phyloP scores from a whole-genome alignment of 2,329 filamentous ascomycete species.

The Endoconidiophora polonica region DNA sequence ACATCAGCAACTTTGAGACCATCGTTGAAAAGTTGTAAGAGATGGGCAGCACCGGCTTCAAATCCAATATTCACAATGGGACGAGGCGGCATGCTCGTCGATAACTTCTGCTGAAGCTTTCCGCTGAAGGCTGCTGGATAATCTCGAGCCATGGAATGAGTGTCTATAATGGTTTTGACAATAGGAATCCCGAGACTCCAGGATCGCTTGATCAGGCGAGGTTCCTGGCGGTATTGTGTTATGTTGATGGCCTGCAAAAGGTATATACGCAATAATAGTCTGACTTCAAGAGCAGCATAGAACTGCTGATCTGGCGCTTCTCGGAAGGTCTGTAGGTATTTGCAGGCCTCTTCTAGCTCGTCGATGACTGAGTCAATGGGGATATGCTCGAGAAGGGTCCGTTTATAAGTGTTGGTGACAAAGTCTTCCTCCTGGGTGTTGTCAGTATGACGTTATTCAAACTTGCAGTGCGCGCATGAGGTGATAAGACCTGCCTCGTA shows the following conservation, averaged over 20 bases:
- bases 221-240: slow-evolving; percentile 27
- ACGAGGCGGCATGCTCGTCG: slow-evolving; percentile 82
- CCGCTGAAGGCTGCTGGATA: slow-evolving; percentile 63
- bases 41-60: slow-evolving; percentile 51
- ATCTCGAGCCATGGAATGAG: slow-evolving; percentile 31
- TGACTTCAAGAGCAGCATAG: slow-evolving; percentile 39
- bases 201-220: slow-evolving; percentile 30
- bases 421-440: slow-evolving; percentile 74
- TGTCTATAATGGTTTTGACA: background rate
- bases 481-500: slow-evolving; percentile 50
- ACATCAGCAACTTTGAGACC: slow-evolving; percentile 51
- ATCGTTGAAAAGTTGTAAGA: slow-evolving; percentile 57
- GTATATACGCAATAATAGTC: slow-evolving; percentile 49
- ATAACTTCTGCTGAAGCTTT: slow-evolving; percentile 79
- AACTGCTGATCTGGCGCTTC: slow-evolving; percentile 19
- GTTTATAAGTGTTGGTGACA: slow-evolving; percentile 76
- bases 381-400: slow-evolving; percentile 54
- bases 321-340: slow-evolving; percentile 26
- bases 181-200: slow-evolving; percentile 23
- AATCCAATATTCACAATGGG: slow-evolving; percentile 69
- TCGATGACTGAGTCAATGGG: slow-evolving; percentile 37
- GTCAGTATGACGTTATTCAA: background rate
- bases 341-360: slow-evolving; percentile 37
- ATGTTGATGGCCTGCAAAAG: slow-evolving; percentile 42
- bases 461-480: slow-evolving; percentile 1